These are phyloP conservation scores for Aspergillus bombycis DNA, from an alignment of 2,329 filamentous ascomycete species.

Conservation along the genomic window DNA sequence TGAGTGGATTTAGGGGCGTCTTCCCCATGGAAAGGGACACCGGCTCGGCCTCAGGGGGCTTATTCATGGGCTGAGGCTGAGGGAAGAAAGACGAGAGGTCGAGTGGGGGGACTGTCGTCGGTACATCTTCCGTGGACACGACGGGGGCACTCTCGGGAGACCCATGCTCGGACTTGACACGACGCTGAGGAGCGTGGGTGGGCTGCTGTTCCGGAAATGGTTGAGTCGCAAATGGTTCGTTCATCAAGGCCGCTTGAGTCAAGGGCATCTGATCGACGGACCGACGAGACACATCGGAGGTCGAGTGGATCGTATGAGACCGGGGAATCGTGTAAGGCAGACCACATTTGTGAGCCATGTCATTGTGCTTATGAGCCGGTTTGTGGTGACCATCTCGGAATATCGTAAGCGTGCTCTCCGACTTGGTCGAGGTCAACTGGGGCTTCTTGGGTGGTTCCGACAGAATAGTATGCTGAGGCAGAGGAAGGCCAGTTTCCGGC, in stretches of 20 bases:
- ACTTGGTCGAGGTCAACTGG: constrained; percentile 59
- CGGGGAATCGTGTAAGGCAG: constrained; percentile 65
- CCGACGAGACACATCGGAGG: constrained; percentile 51
- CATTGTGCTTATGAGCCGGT: constrained; percentile 66
- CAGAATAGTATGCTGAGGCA: constrained; percentile 41
- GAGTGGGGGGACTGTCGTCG: constrained; percentile 29
- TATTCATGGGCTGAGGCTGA: constrained; percentile 29
- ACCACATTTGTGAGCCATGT: constrained; percentile 64
- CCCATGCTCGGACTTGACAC: constrained; percentile 49
- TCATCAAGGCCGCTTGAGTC: constrained; percentile 34
- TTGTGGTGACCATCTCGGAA: constrained; percentile 68
- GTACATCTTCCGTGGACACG: constrained; percentile 29
- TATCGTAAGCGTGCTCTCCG: constrained; percentile 62
- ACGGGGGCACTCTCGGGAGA: constrained; percentile 47
- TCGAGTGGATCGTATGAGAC: constrained; percentile 53
- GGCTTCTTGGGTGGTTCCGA: constrained; percentile 57
- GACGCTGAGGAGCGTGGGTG: constrained; percentile 37
- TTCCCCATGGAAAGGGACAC: constrained; percentile 34
- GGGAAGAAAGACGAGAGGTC: constrained; percentile 38
- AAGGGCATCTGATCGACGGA: constrained; percentile 57
- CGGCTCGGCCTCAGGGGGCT: constrained; percentile 25
- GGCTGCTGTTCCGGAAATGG: constrained; percentile 35
- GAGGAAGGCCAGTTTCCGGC: constrained; percentile 50
- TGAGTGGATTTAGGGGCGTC: constrained; percentile 36
- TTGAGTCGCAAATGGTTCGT: constrained; percentile 30